Base-by-base conservation (phyloP, 139 green algal species). In the Protoeuglena noctilucae region DNA sequence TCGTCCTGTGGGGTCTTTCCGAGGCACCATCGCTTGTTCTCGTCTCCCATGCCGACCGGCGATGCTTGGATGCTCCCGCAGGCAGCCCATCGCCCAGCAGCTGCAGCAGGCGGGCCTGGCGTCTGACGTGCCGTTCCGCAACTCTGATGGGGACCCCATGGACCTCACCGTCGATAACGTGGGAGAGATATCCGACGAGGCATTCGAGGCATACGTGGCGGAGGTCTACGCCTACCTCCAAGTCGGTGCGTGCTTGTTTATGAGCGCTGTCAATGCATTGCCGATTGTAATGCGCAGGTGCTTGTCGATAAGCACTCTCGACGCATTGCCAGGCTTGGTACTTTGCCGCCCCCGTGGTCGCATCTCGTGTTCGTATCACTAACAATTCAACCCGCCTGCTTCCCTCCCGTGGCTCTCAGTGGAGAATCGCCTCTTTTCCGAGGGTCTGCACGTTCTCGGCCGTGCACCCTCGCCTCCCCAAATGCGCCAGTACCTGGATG, bases 361-460 rank as follows among this genome's bases (percentile, higher is more conserved):
- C n/a, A n/a, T n/a, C n/a, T n/a, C n/a, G n/a, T n/a, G n/a, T n/a
- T n/a, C n/a, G n/a, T n/a, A n/a, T n/a, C n/a, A n/a, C n/a, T n/a
- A n/a, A n/a, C n/a, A n/a, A n/a, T n/a, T n/a, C n/a, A n/a, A n/a
- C n/a, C n/a, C n/a, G n/a, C n/a, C n/a, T n/a, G n/a, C 40, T 48
- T 18, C 40, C 18, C 18, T 19, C 19, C n/a, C n/a, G n/a, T n/a
- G 17, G n/a, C n/a, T n/a, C n/a, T n/a, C n/a, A n/a, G 30, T 98
- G n/a, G 90, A 97, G 64, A 79, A 71, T 34, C 75, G 90, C 4
- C 68, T 98, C n/a, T 97, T 93, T 70, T 88, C 73, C 22, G 83
- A 94, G 65, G 90, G 90, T 0, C 72, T 98, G 62, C 90, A 98
- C 69, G 75, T 85, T 45, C 67, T 98, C 56, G 90, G 90, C 14